These are phyloP conservation scores for Penicillium sp. DNA, from an alignment of 2,329 filamentous ascomycete genomes.

Conservation along the genomic window DNA sequence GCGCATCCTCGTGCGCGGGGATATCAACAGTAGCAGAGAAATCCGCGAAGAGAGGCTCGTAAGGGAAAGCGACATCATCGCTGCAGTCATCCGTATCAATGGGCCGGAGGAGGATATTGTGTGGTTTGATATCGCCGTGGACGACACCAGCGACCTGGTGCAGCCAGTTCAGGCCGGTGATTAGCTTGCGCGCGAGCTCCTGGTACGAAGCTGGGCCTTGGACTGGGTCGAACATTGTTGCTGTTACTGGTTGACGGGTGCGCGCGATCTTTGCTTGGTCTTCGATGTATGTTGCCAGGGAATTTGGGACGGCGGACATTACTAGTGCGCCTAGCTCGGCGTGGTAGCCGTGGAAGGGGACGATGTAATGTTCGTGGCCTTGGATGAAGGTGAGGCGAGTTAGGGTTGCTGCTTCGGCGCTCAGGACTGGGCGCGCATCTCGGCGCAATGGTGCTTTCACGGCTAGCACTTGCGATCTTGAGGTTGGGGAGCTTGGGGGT, in stretches of 20 bases:
- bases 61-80: conserved; percentile 31
- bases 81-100: conserved; percentile 11
- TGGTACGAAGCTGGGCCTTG: conserved; percentile 44
- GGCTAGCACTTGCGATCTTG: conserved; percentile 38
- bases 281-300: conserved; percentile 45
- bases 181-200: conserved; percentile 41
- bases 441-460: conserved; percentile 46
- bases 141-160: conserved; percentile 43
- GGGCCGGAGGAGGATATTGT: conserved; percentile 44
- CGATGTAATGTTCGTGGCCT: conserved; percentile 38
- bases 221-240: conserved; percentile 49
- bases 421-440: conserved; percentile 43
- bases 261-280: conserved; percentile 31
- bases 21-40: conserved; percentile 45
- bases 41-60: conserved; percentile 46
- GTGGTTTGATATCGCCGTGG: conserved; percentile 52
- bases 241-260: conserved; percentile 37
- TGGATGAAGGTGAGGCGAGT: conserved; percentile 39
- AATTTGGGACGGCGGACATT: conserved; percentile 46
- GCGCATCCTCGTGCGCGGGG: conserved; percentile 7
- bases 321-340: conserved; percentile 42
- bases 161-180: conserved; percentile 46
- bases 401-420: conserved; percentile 45
- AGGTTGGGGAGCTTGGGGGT: conserved; percentile 40
- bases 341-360: conserved; percentile 49